These are phyloP conservation scores for Paraconiothyrium sp. DNA, from an alignment of 2,329 filamentous ascomycete genomes.

Conservation along the genomic window DNA sequence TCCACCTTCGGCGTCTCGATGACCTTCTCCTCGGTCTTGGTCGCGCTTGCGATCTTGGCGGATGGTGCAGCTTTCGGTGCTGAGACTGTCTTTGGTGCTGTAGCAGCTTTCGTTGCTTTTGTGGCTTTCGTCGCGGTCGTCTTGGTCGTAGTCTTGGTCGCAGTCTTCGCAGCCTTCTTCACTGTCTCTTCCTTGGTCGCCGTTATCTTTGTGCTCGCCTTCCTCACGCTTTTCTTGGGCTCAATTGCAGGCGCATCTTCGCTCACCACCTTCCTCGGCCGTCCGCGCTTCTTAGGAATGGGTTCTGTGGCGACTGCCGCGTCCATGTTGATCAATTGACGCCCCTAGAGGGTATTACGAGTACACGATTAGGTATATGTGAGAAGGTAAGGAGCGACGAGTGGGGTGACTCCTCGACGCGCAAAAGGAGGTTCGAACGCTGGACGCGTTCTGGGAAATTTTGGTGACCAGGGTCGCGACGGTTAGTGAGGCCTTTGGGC, in stretches of 20 bases:
- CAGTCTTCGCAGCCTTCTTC: conserved; percentile 23
- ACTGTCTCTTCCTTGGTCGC: conserved; percentile 22
- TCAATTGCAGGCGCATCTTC: conserved; percentile 28
- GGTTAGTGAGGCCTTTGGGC: conserved; percentile 12
- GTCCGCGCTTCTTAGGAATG: conserved; percentile 42
- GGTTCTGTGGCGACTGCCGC: conserved; percentile 23
- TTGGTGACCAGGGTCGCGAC: conserved; percentile 17
- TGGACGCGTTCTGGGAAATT: conserved; percentile 31
- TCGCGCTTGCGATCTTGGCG: conserved; percentile 17
- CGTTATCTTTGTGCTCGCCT: conserved; percentile 33
- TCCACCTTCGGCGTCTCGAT: conserved; percentile 11
- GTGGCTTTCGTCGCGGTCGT: background rate
- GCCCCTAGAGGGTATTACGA: background rate
- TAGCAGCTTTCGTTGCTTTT: conserved; percentile 6
- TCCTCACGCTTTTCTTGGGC: conserved; percentile 32
- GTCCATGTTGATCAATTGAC: conserved; percentile 11
- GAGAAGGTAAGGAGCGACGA: background rate
- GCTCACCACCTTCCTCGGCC: conserved; percentile 43
- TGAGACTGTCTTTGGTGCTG: background rate
- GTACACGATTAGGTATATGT: background rate
- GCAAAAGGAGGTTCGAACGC: conserved; percentile 18
- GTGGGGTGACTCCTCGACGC: conserved; percentile 16
- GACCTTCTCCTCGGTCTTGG: conserved; percentile 11
- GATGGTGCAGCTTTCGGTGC: conserved; percentile 7
- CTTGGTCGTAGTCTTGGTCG: conserved; percentile 19